These are phyloP conservation scores for Asterella californica DNA, from an alignment of 225 moss, liverwort and hornwort genomes.

Conservation along the genomic window DNA sequence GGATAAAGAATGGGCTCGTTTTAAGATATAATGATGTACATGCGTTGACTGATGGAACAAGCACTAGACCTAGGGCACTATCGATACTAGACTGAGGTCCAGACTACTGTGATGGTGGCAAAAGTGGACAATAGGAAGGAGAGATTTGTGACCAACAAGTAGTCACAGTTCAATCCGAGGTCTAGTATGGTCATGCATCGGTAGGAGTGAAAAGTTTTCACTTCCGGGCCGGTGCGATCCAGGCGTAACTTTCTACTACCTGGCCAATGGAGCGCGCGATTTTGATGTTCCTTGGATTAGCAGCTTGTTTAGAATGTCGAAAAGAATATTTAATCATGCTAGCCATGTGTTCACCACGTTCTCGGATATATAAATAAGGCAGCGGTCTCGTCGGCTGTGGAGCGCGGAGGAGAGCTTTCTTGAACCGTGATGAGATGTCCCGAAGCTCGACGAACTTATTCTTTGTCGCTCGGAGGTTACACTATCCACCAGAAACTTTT, in stretches of 20 bases:
- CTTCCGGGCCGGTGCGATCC: not conserved
- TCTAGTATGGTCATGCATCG: not conserved
- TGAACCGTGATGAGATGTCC: not conserved
- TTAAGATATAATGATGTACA: not conserved
- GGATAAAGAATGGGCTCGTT: not conserved
- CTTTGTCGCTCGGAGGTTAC: not conserved
- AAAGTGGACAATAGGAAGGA: no score
- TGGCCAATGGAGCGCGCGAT: conserved; percentile 9
- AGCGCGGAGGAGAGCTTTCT: not conserved
- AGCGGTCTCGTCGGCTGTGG: not conserved
- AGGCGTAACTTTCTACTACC: not conserved
- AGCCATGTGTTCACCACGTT: conserved; percentile 4
- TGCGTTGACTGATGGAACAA: not conserved
- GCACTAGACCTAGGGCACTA: not conserved
- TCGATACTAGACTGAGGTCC: not conserved
- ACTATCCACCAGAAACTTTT: conserved; percentile 4
- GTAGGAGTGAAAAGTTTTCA: not conserved
- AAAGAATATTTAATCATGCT: not conserved
- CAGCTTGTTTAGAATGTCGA: not conserved
- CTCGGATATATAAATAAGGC: not conserved
- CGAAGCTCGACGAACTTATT: not conserved
- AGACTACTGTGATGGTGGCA: not conserved
- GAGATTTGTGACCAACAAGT: not conserved
- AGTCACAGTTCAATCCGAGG: no score
- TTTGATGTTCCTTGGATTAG: not conserved